A percentile compares a stretch with the other conserved stretches of the same genome.
These are phyloP conservation scores for Colletotrichum sp. DNA, from an alignment of 2,329 filamentous ascomycete species.

Conservation along the genomic window DNA sequence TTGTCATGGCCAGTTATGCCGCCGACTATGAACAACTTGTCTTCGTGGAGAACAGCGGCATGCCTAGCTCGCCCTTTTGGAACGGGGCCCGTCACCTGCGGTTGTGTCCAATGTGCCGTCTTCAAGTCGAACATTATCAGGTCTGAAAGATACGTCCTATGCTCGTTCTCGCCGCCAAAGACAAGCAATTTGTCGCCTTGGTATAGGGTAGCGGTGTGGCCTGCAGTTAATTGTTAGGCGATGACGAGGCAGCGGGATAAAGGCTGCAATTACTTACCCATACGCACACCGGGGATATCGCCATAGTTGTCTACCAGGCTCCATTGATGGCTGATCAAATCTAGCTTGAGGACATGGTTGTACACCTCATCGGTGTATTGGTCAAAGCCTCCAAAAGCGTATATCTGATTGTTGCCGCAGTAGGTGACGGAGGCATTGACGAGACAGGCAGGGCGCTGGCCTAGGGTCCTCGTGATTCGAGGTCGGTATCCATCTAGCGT, in stretches of 20 bases:
- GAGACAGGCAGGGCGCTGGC: slow-evolving; percentile 87
- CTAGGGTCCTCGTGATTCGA: slow-evolving; percentile 78
- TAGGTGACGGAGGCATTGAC: slow-evolving; percentile 99
- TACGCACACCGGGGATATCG: slow-evolving; percentile 94
- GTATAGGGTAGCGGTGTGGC: slow-evolving; percentile 93
- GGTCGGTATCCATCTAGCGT: slow-evolving; percentile 81
- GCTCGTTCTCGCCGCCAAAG: slow-evolving; percentile 97
- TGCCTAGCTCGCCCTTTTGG: slow-evolving; percentile 92
- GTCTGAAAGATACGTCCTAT: slow-evolving; percentile 92
- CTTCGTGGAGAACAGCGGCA: slow-evolving; percentile 91
- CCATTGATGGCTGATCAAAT: slow-evolving; percentile 90
- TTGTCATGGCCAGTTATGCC: slow-evolving; percentile 95
- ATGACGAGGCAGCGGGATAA: not conserved
- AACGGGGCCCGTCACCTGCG: slow-evolving; percentile 81
- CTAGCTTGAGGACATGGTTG: slow-evolving; percentile 91
- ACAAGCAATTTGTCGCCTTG: slow-evolving; percentile 94
- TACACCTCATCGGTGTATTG: slow-evolving; percentile 99
- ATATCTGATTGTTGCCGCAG: slow-evolving; percentile 96
- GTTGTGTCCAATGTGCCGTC: slow-evolving; percentile 94
- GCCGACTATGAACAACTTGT: slow-evolving; percentile 94
- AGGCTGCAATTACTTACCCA: slow-evolving; percentile 68
- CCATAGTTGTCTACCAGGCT: slow-evolving; percentile 97
- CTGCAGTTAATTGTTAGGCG: slow-evolving; percentile 46
- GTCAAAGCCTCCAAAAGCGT: slow-evolving; percentile 97
- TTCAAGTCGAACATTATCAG: slow-evolving; percentile 95